A percentile compares a stretch with the other conserved stretches of the same genome.
Conservation (phyloP, 2,329 filamentous ascomycete species). For the Arthrobotrys sphaeroides region DNA sequence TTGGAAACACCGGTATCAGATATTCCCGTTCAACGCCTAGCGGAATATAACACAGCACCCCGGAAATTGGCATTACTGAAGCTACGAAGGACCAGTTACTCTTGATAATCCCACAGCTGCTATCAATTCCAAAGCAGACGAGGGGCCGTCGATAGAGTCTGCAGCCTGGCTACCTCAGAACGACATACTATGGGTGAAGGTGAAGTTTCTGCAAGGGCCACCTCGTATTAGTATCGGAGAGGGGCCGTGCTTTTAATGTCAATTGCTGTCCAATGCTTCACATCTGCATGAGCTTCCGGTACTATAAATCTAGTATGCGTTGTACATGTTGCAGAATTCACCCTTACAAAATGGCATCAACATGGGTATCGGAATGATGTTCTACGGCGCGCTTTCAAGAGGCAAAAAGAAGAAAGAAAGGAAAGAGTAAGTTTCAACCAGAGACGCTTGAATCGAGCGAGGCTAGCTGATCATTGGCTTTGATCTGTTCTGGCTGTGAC, state of each 20-base stretch:
- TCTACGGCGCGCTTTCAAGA: too few species aligned
- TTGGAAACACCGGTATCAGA: too few species aligned
- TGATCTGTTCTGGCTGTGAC: neutral
- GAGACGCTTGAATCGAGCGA: conserved; percentile 9
- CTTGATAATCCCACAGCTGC: too few species aligned
- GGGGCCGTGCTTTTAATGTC: neutral
- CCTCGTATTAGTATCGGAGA: conserved; percentile 23
- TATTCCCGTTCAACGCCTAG: too few species aligned
- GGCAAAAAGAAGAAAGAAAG: too few species aligned
- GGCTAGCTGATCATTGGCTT: conserved; percentile 2
- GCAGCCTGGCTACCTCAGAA: neutral
- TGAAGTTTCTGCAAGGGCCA: conserved; percentile 2
- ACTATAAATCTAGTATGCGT: neutral
- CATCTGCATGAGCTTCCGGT: neutral
- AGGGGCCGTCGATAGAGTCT: neutral
- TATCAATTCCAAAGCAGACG: too few species aligned
- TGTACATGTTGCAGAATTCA: conserved; percentile 15
- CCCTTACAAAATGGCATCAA: neutral
- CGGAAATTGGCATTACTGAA: too few species aligned
- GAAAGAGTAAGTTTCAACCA: neutral
- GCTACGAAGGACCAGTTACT: too few species aligned
- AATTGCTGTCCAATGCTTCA: neutral
- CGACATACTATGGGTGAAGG: conserved; percentile 20
- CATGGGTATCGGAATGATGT: too few species aligned
- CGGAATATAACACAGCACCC: too few species aligned